Conservation (phyloP, 495 filamentous ascomycete genomes). For the Aspergillus hancockii region DNA sequence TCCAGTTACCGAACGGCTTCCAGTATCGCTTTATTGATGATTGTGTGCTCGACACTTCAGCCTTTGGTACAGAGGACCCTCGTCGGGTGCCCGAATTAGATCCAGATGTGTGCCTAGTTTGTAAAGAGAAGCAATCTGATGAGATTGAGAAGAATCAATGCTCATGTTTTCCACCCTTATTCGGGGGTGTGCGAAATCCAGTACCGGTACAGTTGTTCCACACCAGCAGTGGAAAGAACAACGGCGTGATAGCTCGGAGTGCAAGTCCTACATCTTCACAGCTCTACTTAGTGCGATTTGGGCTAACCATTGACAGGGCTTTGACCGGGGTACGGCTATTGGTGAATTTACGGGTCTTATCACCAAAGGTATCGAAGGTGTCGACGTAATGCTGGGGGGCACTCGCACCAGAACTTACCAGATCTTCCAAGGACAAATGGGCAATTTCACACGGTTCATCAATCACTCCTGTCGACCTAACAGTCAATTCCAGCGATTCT, state of each 20-base stretch:
- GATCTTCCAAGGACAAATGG: conserved; percentile 32
- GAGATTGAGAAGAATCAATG: conserved; percentile 22
- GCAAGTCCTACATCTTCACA: conserved; percentile 8
- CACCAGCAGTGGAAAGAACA: conserved; percentile 25
- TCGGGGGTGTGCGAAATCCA: conserved; percentile 16
- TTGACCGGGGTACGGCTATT: conserved; percentile 26
- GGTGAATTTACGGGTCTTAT: conserved; percentile 26
- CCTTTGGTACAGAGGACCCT: conserved; percentile 18
- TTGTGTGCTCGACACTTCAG: conserved; percentile 16
- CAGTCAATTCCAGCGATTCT: conserved; percentile 41
- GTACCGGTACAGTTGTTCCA: conserved; percentile 21
- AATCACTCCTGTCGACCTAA: conserved; percentile 44
- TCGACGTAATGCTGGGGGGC: conserved; percentile 40
- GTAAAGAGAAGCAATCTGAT: conserved; percentile 21
- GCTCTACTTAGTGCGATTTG: not conserved
- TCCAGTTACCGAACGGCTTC: conserved; percentile 16
- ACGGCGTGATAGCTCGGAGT: conserved; percentile 24
- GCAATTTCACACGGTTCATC: conserved; percentile 47
- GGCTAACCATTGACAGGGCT: conserved; percentile 10
- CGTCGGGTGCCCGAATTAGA: conserved; percentile 14
- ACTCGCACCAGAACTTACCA: conserved; percentile 22
- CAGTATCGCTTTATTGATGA: conserved; percentile 25
- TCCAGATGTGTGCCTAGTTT: conserved; percentile 16
- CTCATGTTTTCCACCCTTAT: conserved; percentile 22
- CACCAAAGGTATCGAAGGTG: conserved; percentile 24